Base-by-base conservation (phyloP, 257 asterid species). In the Mentha longifolia region DNA sequence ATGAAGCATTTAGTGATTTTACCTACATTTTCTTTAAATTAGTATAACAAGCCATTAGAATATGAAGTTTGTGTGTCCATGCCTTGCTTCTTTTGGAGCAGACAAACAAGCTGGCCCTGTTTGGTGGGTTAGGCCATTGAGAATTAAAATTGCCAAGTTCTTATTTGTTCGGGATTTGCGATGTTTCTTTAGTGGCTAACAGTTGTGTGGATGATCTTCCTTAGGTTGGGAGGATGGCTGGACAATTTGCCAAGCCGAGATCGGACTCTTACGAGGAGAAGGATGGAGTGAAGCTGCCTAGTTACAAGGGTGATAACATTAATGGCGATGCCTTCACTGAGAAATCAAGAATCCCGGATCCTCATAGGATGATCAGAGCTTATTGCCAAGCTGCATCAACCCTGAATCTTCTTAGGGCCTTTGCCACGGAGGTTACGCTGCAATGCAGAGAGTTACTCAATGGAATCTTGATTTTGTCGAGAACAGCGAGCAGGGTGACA, bases 401-500 rank as follows among this genome's bases (percentile, higher is more conserved):
- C 65, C 95, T 90, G 67, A 90, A 88, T 56, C 97, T 90, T 79
- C 89, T 90, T 1, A 75, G 95, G 78, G 92, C 96, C 67, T 90
- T 90, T 15, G 96, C 96, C 3, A 90, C 2, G 96, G 96, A 61
- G 96, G 96, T 78, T 90, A 90, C 46, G 96, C 96, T 39, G 96
- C 95, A 67, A 80, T 90, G 95, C 97, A 90, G 90, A 85, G 95
- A 68, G 97, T 90, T 54, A 83, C 89, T 8, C 90, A 88, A 45
- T 90, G 95, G 95, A 90, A 90, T 79, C 95, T 90, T 46, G 97
- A 88, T 81, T 90, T 90, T 65, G 93, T 85, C 17, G 95, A 90
- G 82, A 68, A 85, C 74, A 83, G 97, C n/a, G 95, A 88, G 76
- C 97, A 90, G 80, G 97, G 95, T 51, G 97, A 90, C 78, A 90